A percentile compares a stretch with the other conserved stretches of the same genome.
These are phyloP conservation scores for Paulownia fortunei DNA, from an alignment of 257 asterid species.

Conservation along the genomic window DNA sequence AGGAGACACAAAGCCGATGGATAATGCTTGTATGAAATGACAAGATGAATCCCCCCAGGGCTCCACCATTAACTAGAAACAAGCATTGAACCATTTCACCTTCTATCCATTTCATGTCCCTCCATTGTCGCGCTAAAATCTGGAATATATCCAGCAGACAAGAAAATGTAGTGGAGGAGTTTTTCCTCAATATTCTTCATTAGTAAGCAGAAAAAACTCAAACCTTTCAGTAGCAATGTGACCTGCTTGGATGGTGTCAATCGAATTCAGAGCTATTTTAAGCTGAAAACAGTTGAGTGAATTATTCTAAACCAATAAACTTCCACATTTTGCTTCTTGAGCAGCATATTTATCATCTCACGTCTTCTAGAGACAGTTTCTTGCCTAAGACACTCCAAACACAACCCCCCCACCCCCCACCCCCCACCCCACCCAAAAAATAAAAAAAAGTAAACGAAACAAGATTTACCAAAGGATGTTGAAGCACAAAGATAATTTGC, in stretches of 20 bases:
- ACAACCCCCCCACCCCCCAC: too few species aligned
- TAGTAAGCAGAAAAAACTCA: not conserved
- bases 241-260: not conserved
- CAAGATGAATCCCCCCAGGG: not conserved
- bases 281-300: too few species aligned
- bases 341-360: not conserved
- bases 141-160: not conserved
- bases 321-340: not conserved
- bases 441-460: too few species aligned
- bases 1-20: not conserved
- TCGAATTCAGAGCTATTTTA: not conserved
- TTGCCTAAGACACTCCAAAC: too few species aligned
- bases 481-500: not conserved
- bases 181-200: not conserved
- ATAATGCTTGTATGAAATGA: not conserved
- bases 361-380: not conserved
- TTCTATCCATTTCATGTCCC: not conserved
- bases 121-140: not conserved
- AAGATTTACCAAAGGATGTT: too few species aligned
- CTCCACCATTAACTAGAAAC: not conserved
- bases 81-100: not conserved
- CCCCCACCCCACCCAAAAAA: too few species aligned
- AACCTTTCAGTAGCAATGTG: not conserved
- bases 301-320: not conserved
- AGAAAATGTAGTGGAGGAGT: not conserved